Base-by-base conservation (phyloP, 108 stramenopile species). In the Fragilaria radians region DNA sequence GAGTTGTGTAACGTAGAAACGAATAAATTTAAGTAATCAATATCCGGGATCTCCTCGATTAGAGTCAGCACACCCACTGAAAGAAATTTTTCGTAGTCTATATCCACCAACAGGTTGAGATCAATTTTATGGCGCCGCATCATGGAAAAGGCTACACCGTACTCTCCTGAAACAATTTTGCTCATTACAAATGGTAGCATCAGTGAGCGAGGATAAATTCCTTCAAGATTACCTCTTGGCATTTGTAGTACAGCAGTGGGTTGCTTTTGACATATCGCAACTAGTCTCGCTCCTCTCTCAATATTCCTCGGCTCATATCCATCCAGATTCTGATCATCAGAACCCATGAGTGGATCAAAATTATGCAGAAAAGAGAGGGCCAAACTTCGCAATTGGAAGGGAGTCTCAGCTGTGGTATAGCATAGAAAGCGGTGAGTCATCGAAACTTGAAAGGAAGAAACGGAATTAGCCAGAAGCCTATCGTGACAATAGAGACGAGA, bases 71-170 rank as follows among this genome's bases (percentile, higher is more conserved):
- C 81, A 9, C 80, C 86, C 2, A 49, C 59, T 14, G 79, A 82
- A n/a, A 86, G 64, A 46, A 91, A 94, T 22, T 48, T 29, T 7
- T 30, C 32, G 4, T 83, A 85, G 51, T 89, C 64, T 1, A 85
- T 54, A 50, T 94, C 93, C 0, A 86, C 82, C 48, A 94, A 70
- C 36, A 94, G 61, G 71, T 94, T 94, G 46, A 89, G 62, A 66
- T 94, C 89, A 24, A 90, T 79, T 34, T 85, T 86, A 60, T 94
- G 88, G 47, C 79, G 74, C 63, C 89, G 68, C 88, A 90, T 90
- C 27, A 91, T 77, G 28, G 72, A 69, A 27, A 91, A 75, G 1
- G 93, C 88, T 52, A 74, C 60, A 19, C 56, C 48, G 52, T 76
- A 88, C 50, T 73, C 57, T 14, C 74, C 70, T 4, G 61, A 49